These are phyloP conservation scores for Ogataea degrootiae DNA, from an alignment of 805 yeast species.

Conservation along the genomic window DNA sequence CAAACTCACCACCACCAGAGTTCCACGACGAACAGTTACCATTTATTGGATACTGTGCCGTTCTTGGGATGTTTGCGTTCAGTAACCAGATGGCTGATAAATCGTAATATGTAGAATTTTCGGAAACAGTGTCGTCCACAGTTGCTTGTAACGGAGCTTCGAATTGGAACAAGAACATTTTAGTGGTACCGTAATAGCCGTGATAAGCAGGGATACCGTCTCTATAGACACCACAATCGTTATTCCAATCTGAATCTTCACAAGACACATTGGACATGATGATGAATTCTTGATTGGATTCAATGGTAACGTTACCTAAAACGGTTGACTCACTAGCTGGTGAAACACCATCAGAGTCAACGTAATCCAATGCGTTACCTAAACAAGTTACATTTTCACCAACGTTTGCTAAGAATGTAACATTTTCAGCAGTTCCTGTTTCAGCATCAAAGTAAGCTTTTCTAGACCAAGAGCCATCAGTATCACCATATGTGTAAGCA, in stretches of 20 bases:
- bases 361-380: conserved; percentile 64
- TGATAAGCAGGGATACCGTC: conserved; percentile 83
- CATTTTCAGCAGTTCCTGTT: conserved; percentile 49
- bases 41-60: conserved; percentile 62
- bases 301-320: conserved; percentile 42
- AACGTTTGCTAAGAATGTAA: conserved; percentile 62
- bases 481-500: conserved; percentile 33
- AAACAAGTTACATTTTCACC: conserved; percentile 59
- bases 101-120: conserved; percentile 40
- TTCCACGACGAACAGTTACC: conserved; percentile 71
- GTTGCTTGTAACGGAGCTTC: conserved; percentile 44
- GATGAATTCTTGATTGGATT: conserved; percentile 55
- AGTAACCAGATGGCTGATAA: conserved; percentile 75
- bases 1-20: conserved; percentile 77
- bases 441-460: conserved; percentile 53
- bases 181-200: conserved; percentile 62
- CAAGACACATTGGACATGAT: conserved; percentile 59
- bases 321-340: conserved; percentile 43
- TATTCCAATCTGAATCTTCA: conserved; percentile 45
- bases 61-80: conserved; percentile 69
- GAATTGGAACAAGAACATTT: conserved; percentile 71
- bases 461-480: conserved; percentile 52
- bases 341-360: conserved; percentile 51
- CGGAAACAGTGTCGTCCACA: conserved; percentile 35
- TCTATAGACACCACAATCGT: conserved; percentile 74